phyloP scores from a whole-genome alignment of 1,139 yeast genomes.

The Pichia terricola region DNA sequence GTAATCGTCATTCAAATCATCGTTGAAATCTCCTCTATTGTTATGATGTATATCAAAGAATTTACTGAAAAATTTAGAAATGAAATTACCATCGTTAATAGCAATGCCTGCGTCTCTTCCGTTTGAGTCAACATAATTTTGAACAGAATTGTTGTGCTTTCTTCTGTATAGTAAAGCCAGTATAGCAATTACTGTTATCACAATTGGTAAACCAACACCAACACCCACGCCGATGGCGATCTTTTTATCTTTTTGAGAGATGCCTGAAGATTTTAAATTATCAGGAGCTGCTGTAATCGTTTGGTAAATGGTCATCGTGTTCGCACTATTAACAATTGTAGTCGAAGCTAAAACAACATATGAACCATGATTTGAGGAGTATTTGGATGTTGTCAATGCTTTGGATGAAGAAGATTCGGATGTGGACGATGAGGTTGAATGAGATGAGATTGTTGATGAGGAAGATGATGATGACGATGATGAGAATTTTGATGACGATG shows the following conservation, averaged over 20 bases:
- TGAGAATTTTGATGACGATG: slow-evolving; percentile 2
- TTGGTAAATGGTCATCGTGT: slow-evolving; percentile 9
- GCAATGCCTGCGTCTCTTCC: slow-evolving; percentile 24
- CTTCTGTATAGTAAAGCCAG: slow-evolving; percentile 16
- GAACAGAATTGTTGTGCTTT: slow-evolving; percentile 12
- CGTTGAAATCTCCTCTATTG: slow-evolving; percentile 15
- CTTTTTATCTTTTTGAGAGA: slow-evolving; percentile 33
- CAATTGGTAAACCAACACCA: slow-evolving; percentile 28
- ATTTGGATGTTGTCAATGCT: slow-evolving; percentile 11
- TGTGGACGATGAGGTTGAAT: slow-evolving; percentile 2
- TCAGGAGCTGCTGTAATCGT: slow-evolving; percentile 15
- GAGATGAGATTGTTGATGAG: not conserved
- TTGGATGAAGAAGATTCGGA: slow-evolving; percentile 6
- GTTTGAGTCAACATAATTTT: slow-evolving; percentile 26
- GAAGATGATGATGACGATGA: slow-evolving; percentile 2
- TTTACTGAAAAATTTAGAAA: slow-evolving; percentile 13
- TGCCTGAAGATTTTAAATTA: slow-evolving; percentile 21
- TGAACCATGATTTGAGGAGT: slow-evolving; percentile 8
- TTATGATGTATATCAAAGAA: slow-evolving; percentile 20
- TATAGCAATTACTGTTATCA: slow-evolving; percentile 15
- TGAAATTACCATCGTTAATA: slow-evolving; percentile 17
- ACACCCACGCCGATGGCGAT: slow-evolving; percentile 42
- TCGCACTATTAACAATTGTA: slow-evolving; percentile 10
- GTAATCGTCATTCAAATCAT: slow-evolving; percentile 6
- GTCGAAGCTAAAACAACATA: slow-evolving; percentile 11